Evolutionary conservation across 106 monocot genomes (phyloP), one percentile per base, ranked within the genome.

Genomic region (Ottelia alismoides): DNA sequence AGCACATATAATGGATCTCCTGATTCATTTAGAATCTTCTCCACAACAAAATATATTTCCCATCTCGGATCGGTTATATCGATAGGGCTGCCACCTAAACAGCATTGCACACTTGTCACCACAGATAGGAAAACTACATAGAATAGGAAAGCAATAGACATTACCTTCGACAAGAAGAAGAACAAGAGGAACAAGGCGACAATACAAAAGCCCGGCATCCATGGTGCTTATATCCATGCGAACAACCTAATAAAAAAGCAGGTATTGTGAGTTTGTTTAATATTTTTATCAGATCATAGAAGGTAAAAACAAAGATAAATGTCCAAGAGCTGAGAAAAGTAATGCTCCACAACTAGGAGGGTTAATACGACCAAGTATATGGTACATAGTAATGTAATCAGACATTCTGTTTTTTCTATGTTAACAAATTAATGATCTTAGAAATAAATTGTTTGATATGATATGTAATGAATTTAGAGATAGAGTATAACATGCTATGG

Each of bases 111-210:
- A 10, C 3, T 12, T 49, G 3, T 49, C 3, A 49, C 40, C 16
- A 43, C 16, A 25, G 6, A 30, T 25, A 57, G 0, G 11, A 40
- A 31, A 29, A 55, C 27, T 25, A 0, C 5, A 30, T 0, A 29
- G n/a, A 0, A 19, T 1, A 55, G 17, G n/a, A 55, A 18, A 55
- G 5, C 1, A 55, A 55, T 18, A 29, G 28, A 29, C 16, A 22
- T 25, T 60, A 85, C 96, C 96, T 67, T 98, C 96, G 74, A 98
- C 74, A 57, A 98, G 74, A 63, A 98, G 82, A 46, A 90, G 72
- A 49, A 82, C 66, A 63, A 98, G 71, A 49, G 96, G 77, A 22
- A 80, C 65, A 11, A 98, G 66, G 27, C 89, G 89, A 59, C 85
- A 77, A 48, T 90, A 98, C 19, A 98, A 58, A 25, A 77, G 49